Evolutionary conservation across 2,329 filamentous ascomycete species (phyloP), one percentile per base, ranked within the genome.

Genomic region (Fonsecaea pugnacius): DNA sequence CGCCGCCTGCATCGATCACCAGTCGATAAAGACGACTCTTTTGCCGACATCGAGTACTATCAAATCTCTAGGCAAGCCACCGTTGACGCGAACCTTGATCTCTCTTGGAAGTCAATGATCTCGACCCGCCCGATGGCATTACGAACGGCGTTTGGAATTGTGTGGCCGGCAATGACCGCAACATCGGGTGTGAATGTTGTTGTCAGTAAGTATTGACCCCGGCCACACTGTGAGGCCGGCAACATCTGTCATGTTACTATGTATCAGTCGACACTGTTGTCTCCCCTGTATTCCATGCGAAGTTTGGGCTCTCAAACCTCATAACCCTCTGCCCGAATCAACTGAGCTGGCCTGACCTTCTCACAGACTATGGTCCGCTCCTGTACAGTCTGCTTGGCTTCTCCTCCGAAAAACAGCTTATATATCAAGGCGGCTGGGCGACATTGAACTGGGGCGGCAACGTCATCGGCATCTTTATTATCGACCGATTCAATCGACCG

Each of bases 401-500:
- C 38, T 30, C 55, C 35, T 51, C 60, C 18, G 24, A 60, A 1
- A 48, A 60, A 32, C 60, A 63, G 21, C 43, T 65, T 10, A 40
- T 59, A 12, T 65, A 62, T 33, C 63, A 62, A 32, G 33, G 38
- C n/a, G 63, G 63, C 24, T 65, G 59, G 52, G 46, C 62, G 38
- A 36, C 53, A 4, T 27, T 62, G 14, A 53, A 40, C 30, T 46
- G 62, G n/a, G 50, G 55, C n/a, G 60, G 53, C 24, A 38, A 36
- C 24, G 5, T 56, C 8, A 21, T 58, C 33, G 36, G 50, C 14
- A 18, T 61, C 12, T 30, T 62, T 6, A 38, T 65, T 18, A 43
- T 65, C 27, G 58, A 65, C 18, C 54, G 30, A n/a, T 38, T 56
- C 14, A 70, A 70, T 30, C 66, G 71, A 24, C 69, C 70, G 5